A percentile compares a stretch with the other conserved stretches of the same genome.
These are phyloP conservation scores for Emergomyces orientalis DNA, from an alignment of 2,329 filamentous ascomycete species.

Conservation along the genomic window DNA sequence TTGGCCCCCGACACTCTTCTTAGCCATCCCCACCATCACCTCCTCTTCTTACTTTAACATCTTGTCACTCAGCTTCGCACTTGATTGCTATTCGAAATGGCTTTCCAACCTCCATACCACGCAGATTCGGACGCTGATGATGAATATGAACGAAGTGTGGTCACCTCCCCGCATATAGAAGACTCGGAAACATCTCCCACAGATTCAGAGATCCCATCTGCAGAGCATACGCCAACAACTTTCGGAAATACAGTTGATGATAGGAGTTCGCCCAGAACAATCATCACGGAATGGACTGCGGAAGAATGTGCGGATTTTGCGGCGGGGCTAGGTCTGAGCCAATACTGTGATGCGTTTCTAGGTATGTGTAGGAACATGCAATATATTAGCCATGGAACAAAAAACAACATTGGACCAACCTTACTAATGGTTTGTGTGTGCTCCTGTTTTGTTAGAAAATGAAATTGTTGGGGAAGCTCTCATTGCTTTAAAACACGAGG, in stretches of 20 bases:
- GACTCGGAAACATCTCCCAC: slow-evolving; percentile 50
- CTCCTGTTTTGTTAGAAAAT: slow-evolving; percentile 55
- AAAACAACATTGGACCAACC: slow-evolving; percentile 9
- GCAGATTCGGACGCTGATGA: slow-evolving; percentile 57
- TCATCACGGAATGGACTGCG: slow-evolving; percentile 55
- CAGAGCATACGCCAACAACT: slow-evolving; percentile 55
- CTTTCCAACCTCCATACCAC: slow-evolving; percentile 44
- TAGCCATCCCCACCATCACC: background rate
- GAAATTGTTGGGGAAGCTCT: slow-evolving; percentile 88
- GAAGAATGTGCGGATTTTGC: slow-evolving; percentile 90
- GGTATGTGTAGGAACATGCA: slow-evolving; percentile 47
- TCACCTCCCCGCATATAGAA: slow-evolving; percentile 48
- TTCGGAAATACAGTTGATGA: slow-evolving; percentile 45
- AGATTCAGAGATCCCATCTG: slow-evolving; percentile 49
- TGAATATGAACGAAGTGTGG: slow-evolving; percentile 53
- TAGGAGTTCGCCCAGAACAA: slow-evolving; percentile 45
- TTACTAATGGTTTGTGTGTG: background rate
- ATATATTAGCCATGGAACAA: background rate
- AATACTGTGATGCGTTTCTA: slow-evolving; percentile 75
- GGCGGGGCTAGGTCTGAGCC: slow-evolving; percentile 63
- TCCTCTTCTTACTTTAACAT: background rate
- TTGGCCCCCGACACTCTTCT: background rate
- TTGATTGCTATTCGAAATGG: slow-evolving; percentile 25
- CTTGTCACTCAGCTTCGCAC: background rate
- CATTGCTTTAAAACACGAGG: slow-evolving; percentile 79